These are phyloP conservation scores for Penicillium lagena DNA, from an alignment of 495 filamentous ascomycete species.

Conservation along the genomic window DNA sequence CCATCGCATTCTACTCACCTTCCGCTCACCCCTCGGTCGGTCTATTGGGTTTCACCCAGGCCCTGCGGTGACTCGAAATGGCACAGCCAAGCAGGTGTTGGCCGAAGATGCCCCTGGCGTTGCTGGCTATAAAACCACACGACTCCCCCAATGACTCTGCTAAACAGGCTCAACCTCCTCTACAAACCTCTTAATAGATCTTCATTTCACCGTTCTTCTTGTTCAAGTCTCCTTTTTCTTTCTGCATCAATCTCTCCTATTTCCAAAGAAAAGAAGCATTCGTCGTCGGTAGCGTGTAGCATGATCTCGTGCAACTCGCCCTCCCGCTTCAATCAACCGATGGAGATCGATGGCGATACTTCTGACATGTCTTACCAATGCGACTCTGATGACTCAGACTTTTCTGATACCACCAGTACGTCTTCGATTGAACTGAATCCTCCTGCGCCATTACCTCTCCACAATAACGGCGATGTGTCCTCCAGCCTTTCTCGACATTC, in stretches of 20 bases:
- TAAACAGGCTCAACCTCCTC: no score
- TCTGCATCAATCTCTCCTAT: no score
- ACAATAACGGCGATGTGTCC: neutral
- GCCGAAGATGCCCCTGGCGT: no score
- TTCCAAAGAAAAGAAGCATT: neutral
- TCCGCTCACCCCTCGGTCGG: neutral
- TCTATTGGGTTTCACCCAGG: neutral
- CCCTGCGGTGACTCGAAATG: conserved; percentile 3
- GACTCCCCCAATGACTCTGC: no score
- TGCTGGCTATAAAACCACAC: no score
- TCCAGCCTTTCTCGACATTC: neutral
- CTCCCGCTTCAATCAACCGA: conserved; percentile 2
- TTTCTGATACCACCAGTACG: neutral
- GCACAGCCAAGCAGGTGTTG: neutral
- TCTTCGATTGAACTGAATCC: conserved; percentile 1
- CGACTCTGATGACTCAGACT: conserved; percentile 5
- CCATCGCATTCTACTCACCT: conserved; percentile 3
- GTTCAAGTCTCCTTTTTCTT: no score
- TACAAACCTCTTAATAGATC: no score
- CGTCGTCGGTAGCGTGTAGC: no score
- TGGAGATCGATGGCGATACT: conserved; percentile 1
- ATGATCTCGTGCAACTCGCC: no score
- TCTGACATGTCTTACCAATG: conserved; percentile 3
- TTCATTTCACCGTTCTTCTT: no score
- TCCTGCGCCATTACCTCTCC: conserved; percentile 1